A percentile compares a stretch with the other conserved stretches of the same genome.
Evolutionary conservation across 2,329 filamentous ascomycete genomes (phyloP).

Genomic region (Fusarium secorum): DNA sequence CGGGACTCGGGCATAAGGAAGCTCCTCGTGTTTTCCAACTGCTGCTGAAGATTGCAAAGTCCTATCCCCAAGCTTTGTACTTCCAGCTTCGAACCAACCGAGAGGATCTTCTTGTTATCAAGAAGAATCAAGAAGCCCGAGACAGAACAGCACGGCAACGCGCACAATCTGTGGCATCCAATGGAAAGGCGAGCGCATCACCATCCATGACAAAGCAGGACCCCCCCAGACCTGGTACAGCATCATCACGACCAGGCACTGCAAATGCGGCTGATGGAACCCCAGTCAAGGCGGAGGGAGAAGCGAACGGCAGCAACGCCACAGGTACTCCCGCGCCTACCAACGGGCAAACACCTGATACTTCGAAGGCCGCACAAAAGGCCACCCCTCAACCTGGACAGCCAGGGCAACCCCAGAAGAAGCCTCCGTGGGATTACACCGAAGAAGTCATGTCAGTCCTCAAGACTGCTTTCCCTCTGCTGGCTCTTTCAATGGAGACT

Average conservation of each 20-base stretch:
- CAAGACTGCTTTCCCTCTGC: conserved; percentile 94
- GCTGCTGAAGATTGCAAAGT: conserved; percentile 91
- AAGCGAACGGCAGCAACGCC: conserved; percentile 43
- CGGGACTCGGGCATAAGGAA: conserved; percentile 90
- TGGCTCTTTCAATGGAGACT: conserved; percentile 98
- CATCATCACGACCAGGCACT: conserved; percentile 59
- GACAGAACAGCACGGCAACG: conserved; percentile 65
- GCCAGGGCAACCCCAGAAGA: conserved; percentile 59
- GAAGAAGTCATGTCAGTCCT: conserved; percentile 95
- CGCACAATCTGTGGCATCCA: conserved; percentile 55
- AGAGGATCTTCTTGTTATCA: conserved; percentile 92
- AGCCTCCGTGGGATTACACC: conserved; percentile 94
- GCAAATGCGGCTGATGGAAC: conserved; percentile 56
- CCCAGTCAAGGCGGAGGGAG: conserved; percentile 57
- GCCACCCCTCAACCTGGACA: conserved; percentile 19
- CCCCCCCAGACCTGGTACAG: conserved; percentile 48
- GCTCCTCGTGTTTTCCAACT: conserved; percentile 86
- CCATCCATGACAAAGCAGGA: conserved; percentile 64
- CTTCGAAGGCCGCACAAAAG: conserved; percentile 37
- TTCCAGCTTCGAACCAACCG: conserved; percentile 93
- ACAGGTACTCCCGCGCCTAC: conserved; percentile 40
- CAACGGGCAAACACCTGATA: conserved; percentile 38
- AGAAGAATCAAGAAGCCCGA: conserved; percentile 84
- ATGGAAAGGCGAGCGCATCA: conserved; percentile 55
- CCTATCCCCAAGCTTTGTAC: conserved; percentile 94